Base-by-base conservation (phyloP, 192 early-diverging fungal genomes). In the Coemansia sp. region DNA sequence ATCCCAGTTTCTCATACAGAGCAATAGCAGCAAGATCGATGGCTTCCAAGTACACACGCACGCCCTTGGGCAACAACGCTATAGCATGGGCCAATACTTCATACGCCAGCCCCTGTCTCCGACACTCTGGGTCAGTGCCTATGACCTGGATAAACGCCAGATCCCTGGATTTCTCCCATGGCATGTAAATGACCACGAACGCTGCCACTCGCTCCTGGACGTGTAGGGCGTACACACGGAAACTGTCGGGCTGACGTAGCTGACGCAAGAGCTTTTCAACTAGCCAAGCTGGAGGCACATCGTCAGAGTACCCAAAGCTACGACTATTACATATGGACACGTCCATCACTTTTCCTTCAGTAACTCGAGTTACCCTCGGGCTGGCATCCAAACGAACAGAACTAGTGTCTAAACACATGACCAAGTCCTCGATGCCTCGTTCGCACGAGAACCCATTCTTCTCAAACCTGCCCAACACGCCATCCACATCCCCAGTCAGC, bases 1-100 rank as follows among this genome's bases (percentile, higher is more conserved):
- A 75, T 5, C 73, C 73, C 6, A 75, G 13, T 16, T 62, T 51
- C 33, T 66, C 33, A 39, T 72, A 72, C 45, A 72, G 33, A 3
- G 45, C 35, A 31, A 72, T 72, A 14, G 70, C 44, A 19, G 42
- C 59, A 16, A 31, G 7, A 4, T 75, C 73, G 5, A 48, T 44
- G 1, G 73, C 66, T 21, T 75, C 67, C 62, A 75, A 45, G 44
- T 75, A 75, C 3, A 75, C 63, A 21, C 45, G 59, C 4, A 29
- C 51, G 19, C 54, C 63, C 4, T 33, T 27, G 0, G 51, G 16
- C 7, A 68, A 34, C 7, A 40, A 63, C 9, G 16, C 34, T 16
- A 75, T 5, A 9, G 73, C 63, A 46, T 65, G 39, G 16, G 16
- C 31, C 24, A 72, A 3, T 34, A 72, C 64, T 6, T 33, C 54